Base-by-base conservation (phyloP, 2,329 filamentous ascomycete genomes). In the Rugonectria rugulosa region DNA sequence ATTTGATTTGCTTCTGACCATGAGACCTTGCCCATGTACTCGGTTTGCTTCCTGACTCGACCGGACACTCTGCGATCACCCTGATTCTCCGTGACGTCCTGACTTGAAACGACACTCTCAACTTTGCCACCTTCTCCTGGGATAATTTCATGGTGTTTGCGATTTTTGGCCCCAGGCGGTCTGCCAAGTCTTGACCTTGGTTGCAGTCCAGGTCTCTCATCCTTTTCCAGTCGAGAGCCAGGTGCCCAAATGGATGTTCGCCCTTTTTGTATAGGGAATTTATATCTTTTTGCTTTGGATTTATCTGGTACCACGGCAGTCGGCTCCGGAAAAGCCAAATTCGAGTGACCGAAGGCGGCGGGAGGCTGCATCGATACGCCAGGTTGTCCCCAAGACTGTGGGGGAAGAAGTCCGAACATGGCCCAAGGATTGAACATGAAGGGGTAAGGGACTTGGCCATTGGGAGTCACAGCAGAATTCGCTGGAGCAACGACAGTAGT, bases 241-340 rank as follows among this genome's bases (percentile, higher is more conserved):
- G 68, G 62, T 11, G 70, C 68, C 72, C 73, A 75, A 27, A 74
- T 73, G 3, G 73, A 75, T n/a, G 49, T 66, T 21, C 67, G 32
- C 2, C 67, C 64, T 23, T 61, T 65, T 57, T 73, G 61, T 17
- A 65, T 60, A 19, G 73, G 67, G 58, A 70, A 66, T n/a, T 72
- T 53, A 57, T 73, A 70, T 65, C 71, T 64, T 60, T 73, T 64
- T 5, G 52, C 60, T 2, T 26, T 56, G 3, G 55, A 57, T 37
- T 48, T 49, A 23, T 57, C 57, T 20, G 53, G 43, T 4, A 54
- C 45, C 37, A 56, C 53, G 21, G 38, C 14, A 6, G 42, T 17
- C 4, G 15, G 17, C 12, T 27, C 37, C 23, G 37, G 32, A 10
- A 42, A 20, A 15, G 40, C 36, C 6, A 20, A 3, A 34, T 31